Evolutionary conservation across 2,329 filamentous ascomycete species (phyloP).

Genomic region (Colletotrichum falcatum): DNA sequence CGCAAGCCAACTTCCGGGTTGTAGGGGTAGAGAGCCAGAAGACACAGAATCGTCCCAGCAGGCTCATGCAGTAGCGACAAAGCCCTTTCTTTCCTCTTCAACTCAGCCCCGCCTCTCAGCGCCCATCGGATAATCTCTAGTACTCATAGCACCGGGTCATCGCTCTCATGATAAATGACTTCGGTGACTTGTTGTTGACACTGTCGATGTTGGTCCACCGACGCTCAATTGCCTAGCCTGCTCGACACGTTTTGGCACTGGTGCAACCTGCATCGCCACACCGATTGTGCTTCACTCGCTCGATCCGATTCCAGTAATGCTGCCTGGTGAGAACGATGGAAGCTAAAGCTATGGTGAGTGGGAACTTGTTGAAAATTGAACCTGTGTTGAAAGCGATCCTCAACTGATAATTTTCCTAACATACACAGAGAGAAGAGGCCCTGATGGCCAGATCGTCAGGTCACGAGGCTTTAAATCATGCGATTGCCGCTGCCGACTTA

Average conservation of each 20-base stretch:
- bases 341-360: constrained; percentile 37
- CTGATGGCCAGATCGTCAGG: constrained; percentile 51
- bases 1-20: neutral
- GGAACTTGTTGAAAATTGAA: neutral
- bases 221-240: neutral
- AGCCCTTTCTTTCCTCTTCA: neutral
- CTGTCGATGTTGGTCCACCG: neutral
- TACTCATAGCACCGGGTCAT: neutral
- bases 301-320: constrained; percentile 6
- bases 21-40: neutral
- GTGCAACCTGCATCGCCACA: neutral
- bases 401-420: constrained; percentile 4
- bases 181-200: constrained; percentile 8
- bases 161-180: constrained; percentile 11
- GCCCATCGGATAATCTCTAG: neutral
- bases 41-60: neutral
- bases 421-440: constrained; percentile 54
- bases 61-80: neutral
- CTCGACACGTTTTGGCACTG: neutral
- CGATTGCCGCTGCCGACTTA: constrained; percentile 81
- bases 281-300: neutral
- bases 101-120: neutral
- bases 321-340: constrained; percentile 26
- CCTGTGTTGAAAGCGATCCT: neutral
- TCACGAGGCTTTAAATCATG: constrained; percentile 75